Evolutionary conservation across 768 basidiomycete genomes (phyloP), one percentile per base, ranked within the genome.

Genomic region (Boletus patriciae): DNA sequence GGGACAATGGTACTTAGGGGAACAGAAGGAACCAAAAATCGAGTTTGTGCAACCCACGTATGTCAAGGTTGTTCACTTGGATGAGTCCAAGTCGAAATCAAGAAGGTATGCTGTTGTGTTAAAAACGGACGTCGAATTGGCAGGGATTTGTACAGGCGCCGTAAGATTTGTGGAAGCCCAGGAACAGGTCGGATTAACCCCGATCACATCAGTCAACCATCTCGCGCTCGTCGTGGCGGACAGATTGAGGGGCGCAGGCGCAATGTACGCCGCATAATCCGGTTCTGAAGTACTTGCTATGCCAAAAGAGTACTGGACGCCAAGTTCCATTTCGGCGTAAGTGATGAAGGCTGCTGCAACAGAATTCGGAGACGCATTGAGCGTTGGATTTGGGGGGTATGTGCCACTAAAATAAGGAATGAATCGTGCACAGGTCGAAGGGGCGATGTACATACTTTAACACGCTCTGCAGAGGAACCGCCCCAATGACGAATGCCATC

Each of bases 151-250:
- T 1, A 70, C 12, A 6, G 61, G 41, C 6, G 57, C 1, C 4
- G 64, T 64, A 16, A 70, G 38, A 45, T 71, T 70, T 7, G 70
- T 72, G 13, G 59, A 52, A 27, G 68, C 54, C 68, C 67, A 70
- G n/a, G 60, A 63, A 46, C 69, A 70, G 4, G 48, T 46, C 1
- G 69, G 69, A 25, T 70, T 67, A 29, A 71, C 34, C 46, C 63
- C 63, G 4, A 64, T 57, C 16, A 72, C 68, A 46, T 70, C 69
- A 19, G 62, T 59, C 31, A 72, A 33, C 70, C 68, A 70, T 50
- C 68, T 66, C 21, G 70, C 63, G 7, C 21, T 59, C 15, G 58
- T 66, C 1, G 64, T 41, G 6, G 53, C 58, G 12, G 63, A 13
- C 2, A 70, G 43, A 36, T 64, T 31, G 27, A 60, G 29, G 19